phyloP scores from a whole-genome alignment of 2,329 filamentous ascomycete species.

The Neonectria magnoliae region DNA sequence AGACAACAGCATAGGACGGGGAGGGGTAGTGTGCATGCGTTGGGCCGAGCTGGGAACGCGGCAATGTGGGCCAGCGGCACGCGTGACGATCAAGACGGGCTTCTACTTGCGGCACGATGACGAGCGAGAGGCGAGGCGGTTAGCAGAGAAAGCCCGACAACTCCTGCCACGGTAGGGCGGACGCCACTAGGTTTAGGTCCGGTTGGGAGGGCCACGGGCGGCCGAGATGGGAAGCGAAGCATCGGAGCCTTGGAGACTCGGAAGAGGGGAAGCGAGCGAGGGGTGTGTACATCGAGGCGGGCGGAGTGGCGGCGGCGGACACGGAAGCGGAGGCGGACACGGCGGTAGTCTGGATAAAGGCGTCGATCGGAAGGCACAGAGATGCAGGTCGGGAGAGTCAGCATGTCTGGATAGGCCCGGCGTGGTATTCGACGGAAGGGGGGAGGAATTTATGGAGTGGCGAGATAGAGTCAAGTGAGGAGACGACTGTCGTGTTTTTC shows the following conservation, averaged over 20 bases:
- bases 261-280: neutral
- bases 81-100: conserved; percentile 20
- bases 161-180: neutral
- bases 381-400: neutral
- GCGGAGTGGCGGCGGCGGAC: neutral
- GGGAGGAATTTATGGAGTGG: neutral
- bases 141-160: neutral
- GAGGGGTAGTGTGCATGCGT: neutral
- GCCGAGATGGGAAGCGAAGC: neutral
- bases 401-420: neutral
- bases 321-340: neutral
- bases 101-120: conserved; percentile 16
- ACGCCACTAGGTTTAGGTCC: neutral
- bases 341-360: neutral
- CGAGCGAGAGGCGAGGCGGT: neutral
- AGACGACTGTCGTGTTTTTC: neutral
- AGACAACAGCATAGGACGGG: neutral
- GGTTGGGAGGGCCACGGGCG: neutral
- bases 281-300: neutral
- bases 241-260: neutral
- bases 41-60: conserved; percentile 12
- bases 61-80: conserved; percentile 15
- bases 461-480: neutral
- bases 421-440: neutral
- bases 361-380: neutral